Evolutionary conservation across 78 protist species (phyloP), one percentile per base, ranked within the genome.

Genomic region (Dictyostelium purpureum): DNA sequence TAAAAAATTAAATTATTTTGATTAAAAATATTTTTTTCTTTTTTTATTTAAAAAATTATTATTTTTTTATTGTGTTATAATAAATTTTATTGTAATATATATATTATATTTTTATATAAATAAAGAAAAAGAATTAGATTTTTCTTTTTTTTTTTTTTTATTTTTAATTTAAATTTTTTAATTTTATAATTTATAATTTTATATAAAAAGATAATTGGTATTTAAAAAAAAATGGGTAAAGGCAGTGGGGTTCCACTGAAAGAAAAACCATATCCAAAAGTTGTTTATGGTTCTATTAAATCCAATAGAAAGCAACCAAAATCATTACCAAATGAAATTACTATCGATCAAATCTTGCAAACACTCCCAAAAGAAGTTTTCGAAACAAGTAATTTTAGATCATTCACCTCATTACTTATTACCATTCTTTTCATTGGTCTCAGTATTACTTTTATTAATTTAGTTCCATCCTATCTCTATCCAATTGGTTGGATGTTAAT

Each of bases 401-500:
- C 91, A 56, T 40, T 45, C 0, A 57, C 56, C 10, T 85, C 91
- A 19, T 63, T 85, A 11, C 31, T 85, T 11, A 51, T 85, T 1
- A 85, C 81, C 47, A 73, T 70, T 24, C 42, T 85, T 18, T 82
- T 82, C 12, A 82, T 82, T 37, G 78, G 78, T 24, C 54, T 42
- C 1, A 52, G 73, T 31, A 56, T 73, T 33, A 40, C 57, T 6
- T 82, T 82, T 28, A 67, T 82, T 24, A 70, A 61, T 18, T 21
- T 40, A 2, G 79, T 70, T 10, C 82, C 91, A 73, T 70, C 82
- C 1, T 85, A 73, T n/a, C 56, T 85, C 10, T 70, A 61, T 5
- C 91, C 91, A 85, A 52, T 85, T 19, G 91, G 91, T 73, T 85
- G 91, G 91, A 71, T 85, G 73, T 21, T 85, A 26, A 66, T 76